Evolutionary conservation across 2,329 filamentous ascomycete genomes (phyloP).

Genomic region (Cladorrhinum sp.): DNA sequence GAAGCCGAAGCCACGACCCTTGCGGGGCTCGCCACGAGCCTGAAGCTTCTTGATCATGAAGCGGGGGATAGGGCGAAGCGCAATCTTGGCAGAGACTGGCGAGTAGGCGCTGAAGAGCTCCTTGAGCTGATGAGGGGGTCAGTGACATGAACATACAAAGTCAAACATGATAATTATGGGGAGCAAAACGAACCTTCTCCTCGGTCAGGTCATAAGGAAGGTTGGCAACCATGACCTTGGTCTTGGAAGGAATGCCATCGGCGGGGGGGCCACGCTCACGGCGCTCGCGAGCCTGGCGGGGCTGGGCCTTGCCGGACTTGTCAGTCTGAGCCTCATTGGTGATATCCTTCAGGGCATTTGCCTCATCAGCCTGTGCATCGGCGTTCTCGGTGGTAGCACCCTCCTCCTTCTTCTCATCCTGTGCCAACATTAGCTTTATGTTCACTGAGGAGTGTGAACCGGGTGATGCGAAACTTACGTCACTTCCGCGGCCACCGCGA

Average conservation of each 20-base stretch:
- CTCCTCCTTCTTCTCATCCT: conserved; percentile 44
- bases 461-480: conserved; percentile 40
- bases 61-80: conserved; percentile 93
- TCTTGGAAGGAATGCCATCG: conserved; percentile 97
- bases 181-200: conserved; percentile 69
- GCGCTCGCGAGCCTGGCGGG: conserved; percentile 57
- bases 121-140: conserved; percentile 66
- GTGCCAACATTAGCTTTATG: conserved; percentile 18
- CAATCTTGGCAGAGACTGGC: conserved; percentile 95
- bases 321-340: conserved; percentile 56
- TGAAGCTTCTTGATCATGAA: conserved; percentile 99
- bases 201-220: conserved; percentile 96
- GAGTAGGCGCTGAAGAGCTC: conserved; percentile 93
- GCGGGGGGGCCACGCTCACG: conserved; percentile 90
- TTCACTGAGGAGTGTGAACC: not conserved
- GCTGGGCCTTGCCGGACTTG: conserved; percentile 51
- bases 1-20: conserved; percentile 98
- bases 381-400: conserved; percentile 45
- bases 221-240: conserved; percentile 99
- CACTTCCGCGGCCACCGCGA: conserved; percentile 63
- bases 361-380: conserved; percentile 48
- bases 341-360: conserved; percentile 58
- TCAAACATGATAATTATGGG: not conserved
- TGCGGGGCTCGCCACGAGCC: conserved; percentile 94
- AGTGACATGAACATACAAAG: conserved; percentile 24